A percentile compares a stretch with the other conserved stretches of the same genome.
These are phyloP conservation scores for Talaromyces sp. DNA, from an alignment of 2,329 filamentous ascomycete genomes.

Conservation along the genomic window DNA sequence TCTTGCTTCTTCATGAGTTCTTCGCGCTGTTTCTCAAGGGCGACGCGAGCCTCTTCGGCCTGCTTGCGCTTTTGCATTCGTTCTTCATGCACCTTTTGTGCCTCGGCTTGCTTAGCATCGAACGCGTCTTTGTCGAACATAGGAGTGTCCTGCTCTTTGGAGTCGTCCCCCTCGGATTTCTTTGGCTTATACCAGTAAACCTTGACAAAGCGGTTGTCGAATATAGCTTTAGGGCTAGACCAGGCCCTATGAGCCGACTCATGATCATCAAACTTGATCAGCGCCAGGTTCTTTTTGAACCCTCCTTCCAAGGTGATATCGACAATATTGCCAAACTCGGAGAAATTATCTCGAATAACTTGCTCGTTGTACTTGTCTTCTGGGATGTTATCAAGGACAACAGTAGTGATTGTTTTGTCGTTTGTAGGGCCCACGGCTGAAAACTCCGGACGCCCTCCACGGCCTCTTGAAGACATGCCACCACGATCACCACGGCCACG, in stretches of 20 bases:
- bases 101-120: conserved; percentile 51
- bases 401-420: conserved; percentile 50
- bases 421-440: conserved; percentile 49
- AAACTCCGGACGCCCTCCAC: conserved; percentile 45
- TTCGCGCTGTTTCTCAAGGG: conserved; percentile 49
- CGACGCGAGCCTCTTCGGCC: conserved; percentile 45
- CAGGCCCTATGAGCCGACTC: conserved; percentile 51
- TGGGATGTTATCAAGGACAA: conserved; percentile 59
- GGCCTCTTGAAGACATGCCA: conserved; percentile 33
- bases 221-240: conserved; percentile 57
- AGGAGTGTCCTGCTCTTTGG: conserved; percentile 33
- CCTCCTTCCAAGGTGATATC: conserved; percentile 50
- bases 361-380: conserved; percentile 53
- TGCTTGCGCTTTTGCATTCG: conserved; percentile 49
- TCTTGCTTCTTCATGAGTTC: conserved; percentile 50
- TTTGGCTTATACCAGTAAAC: conserved; percentile 56
- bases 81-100: conserved; percentile 53
- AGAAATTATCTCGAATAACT: conserved; percentile 53
- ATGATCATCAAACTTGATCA: conserved; percentile 51
- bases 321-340: conserved; percentile 52
- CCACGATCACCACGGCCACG: conserved; percentile 41
- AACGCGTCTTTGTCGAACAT: conserved; percentile 51
- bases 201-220: conserved; percentile 61
- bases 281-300: conserved; percentile 49
- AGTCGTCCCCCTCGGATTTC: conserved; percentile 26